These are phyloP conservation scores for Ophiostoma novo-ulmi DNA, from an alignment of 2,329 filamentous ascomycete genomes.

Conservation along the genomic window DNA sequence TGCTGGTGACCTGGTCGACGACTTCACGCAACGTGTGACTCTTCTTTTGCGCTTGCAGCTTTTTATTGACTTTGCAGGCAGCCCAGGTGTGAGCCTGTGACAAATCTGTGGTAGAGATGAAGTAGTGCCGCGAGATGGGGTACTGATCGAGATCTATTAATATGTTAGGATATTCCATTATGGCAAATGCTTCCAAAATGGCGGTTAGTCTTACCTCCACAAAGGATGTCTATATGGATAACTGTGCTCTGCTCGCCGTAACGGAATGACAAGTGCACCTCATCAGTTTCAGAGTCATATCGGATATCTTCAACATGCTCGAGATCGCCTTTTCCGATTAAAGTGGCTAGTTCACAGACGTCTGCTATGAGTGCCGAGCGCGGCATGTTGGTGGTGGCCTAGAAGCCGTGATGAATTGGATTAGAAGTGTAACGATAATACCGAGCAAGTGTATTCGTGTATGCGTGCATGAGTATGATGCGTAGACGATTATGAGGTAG, in stretches of 20 bases:
- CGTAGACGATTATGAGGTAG: neutral
- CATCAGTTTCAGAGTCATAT: neutral
- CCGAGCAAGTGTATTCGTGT: no score
- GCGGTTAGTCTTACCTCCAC: neutral
- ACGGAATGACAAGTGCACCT: neutral
- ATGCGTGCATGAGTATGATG: neutral
- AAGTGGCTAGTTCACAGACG: neutral
- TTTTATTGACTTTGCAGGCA: neutral
- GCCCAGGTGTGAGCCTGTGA: neutral
- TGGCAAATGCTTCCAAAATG: neutral
- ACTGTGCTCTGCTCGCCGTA: neutral
- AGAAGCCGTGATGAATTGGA: neutral
- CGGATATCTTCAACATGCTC: neutral
- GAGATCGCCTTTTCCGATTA: neutral
- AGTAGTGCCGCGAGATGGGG: slow-evolving; percentile 4
- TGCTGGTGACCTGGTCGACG: neutral
- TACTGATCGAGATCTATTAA: neutral
- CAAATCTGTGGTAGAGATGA: neutral
- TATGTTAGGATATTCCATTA: neutral
- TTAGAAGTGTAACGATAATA: neutral
- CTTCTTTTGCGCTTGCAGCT: neutral
- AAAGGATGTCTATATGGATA: neutral
- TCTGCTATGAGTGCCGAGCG: neutral
- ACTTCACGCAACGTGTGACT: neutral
- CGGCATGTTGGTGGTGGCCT: neutral